These are phyloP conservation scores for Candida schatavii DNA, from an alignment of 805 yeast genomes.

Conservation along the genomic window DNA sequence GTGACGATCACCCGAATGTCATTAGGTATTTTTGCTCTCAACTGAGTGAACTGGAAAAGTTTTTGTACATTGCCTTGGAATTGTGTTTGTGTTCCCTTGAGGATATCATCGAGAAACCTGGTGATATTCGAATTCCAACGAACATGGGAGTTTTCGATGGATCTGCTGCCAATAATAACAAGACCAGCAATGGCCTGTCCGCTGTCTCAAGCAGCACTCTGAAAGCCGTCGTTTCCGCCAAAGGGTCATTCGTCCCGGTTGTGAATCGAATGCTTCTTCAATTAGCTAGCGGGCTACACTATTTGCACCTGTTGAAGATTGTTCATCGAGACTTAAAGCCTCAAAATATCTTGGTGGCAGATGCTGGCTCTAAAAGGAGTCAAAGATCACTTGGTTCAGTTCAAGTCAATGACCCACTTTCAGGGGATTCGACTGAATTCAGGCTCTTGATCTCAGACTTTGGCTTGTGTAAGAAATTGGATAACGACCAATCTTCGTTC, in stretches of 20 bases:
- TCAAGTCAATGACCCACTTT: neutral
- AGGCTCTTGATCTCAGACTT: constrained; percentile 89
- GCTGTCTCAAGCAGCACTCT: no score
- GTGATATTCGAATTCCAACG: constrained; percentile 31
- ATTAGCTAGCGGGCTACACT: constrained; percentile 79
- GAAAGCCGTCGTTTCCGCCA: neutral
- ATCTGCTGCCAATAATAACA: constrained; percentile 9
- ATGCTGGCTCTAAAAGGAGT: constrained; percentile 15
- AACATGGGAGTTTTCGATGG: no score
- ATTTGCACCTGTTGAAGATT: constrained; percentile 83
- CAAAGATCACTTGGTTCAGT: neutral
- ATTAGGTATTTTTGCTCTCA: constrained; percentile 93
- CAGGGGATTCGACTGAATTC: constrained; percentile 21
- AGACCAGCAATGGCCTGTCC: neutral
- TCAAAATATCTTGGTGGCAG: constrained; percentile 84
- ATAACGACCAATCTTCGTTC: constrained; percentile 89
- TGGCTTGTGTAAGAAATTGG: constrained; percentile 90
- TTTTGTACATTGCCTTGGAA: constrained; percentile 89
- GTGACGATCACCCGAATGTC: constrained; percentile 96
- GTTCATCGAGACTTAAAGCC: constrained; percentile 96
- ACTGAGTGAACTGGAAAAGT: constrained; percentile 65
- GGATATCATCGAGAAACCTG: constrained; percentile 67
- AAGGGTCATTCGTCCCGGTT: constrained; percentile 16
- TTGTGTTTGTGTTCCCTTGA: constrained; percentile 86
- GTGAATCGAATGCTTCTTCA: constrained; percentile 63